Conservation (phyloP, 169 alveolate species). For the Eimeria necatrix region DNA sequence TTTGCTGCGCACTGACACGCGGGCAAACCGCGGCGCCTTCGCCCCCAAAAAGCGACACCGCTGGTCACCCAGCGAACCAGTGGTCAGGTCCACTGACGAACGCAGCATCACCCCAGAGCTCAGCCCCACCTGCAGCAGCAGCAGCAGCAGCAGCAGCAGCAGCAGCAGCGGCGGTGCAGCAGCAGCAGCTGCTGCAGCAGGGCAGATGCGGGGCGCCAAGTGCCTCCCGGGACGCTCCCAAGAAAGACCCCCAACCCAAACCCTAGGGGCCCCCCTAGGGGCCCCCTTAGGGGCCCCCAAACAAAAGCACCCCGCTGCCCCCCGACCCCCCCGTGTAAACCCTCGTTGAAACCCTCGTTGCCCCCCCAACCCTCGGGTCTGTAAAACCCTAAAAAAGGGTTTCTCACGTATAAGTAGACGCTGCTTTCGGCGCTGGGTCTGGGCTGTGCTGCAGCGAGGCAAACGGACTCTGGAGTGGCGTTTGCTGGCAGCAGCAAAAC, state of each 20-base stretch:
- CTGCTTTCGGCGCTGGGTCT: neutral
- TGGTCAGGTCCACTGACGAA: slow-evolving; percentile 94
- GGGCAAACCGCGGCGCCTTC: slow-evolving; percentile 93
- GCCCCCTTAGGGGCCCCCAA: neutral
- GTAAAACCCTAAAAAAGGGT: too few relatives aligned
- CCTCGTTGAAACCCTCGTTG: too few relatives aligned
- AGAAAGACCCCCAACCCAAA: neutral
- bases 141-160: slow-evolving; percentile 30
- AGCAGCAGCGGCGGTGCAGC: neutral
- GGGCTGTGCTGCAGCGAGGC: slow-evolving; percentile 82
- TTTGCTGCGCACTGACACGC: slow-evolving; percentile 80
- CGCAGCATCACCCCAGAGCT: slow-evolving; percentile 97
- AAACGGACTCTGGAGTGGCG: slow-evolving; percentile 92
- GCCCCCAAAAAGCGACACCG: slow-evolving; percentile 96
- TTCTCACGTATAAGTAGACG: slow-evolving; percentile 7
- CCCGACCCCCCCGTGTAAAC: too few relatives aligned
- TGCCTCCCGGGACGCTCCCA: neutral
- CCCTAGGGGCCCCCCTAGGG: neutral
- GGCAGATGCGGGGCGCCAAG: neutral
- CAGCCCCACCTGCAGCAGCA: slow-evolving; percentile 97
- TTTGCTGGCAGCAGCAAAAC: slow-evolving; percentile 95
- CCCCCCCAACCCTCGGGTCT: too few relatives aligned
- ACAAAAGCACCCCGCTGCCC: neutral
- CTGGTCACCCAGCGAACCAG: slow-evolving; percentile 98
- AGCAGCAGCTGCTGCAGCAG: neutral